Evolutionary conservation across 2,329 filamentous ascomycete genomes (phyloP), one percentile per base, ranked within the genome.

Genomic region (Fusarium sp.): DNA sequence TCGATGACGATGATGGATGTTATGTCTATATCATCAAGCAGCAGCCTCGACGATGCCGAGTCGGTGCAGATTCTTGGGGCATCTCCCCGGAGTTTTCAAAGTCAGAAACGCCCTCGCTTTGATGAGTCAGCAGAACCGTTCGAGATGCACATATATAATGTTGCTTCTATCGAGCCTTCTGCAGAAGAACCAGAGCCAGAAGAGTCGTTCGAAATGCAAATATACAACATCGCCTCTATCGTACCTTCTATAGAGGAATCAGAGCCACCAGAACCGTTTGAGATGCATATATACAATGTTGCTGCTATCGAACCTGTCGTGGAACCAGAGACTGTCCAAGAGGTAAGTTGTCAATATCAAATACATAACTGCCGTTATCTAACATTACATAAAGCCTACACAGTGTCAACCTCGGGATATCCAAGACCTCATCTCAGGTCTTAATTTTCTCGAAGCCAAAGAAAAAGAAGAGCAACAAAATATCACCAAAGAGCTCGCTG

Each of bases 251-350:
- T 3, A 37, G 18, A 37, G 18, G 16, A 18, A 34, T 1, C 16
- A 6, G 8, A 34, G 9, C 5, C 32, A 18, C 9, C 16, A n/a
- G 9, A 8, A n/a, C 6, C 10, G 9, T 37, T 37, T 7, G 18
- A 11, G 18, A n/a, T 37, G 34, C 18, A 37, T 18, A 37, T 37
- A 37, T 37, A 37, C 3, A 37, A 37, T 6, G 18, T n/a, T 12
- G 18, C 34, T 37, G 3, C 18, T 37, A 12, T 37, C 34, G 34
- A 37, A n/a, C 18, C 34, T 11, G 18, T n/a, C 2, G 11, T 13
- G 12, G 11, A 30, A 30, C 0, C 4, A 2, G 34, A 37, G 34
- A n/a, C 3, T 1, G 1, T n/a, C 18, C 10, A n/a, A 7, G 6
- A 4, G 34, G 34, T 37, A 37, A 37, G 18, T n/a, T 37, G 0